Percentiles rank a stretch among this genome's conserved stretches.
phyloP scores from a whole-genome alignment of 108 stramenopile species.

The Craspedostauros australis region DNA sequence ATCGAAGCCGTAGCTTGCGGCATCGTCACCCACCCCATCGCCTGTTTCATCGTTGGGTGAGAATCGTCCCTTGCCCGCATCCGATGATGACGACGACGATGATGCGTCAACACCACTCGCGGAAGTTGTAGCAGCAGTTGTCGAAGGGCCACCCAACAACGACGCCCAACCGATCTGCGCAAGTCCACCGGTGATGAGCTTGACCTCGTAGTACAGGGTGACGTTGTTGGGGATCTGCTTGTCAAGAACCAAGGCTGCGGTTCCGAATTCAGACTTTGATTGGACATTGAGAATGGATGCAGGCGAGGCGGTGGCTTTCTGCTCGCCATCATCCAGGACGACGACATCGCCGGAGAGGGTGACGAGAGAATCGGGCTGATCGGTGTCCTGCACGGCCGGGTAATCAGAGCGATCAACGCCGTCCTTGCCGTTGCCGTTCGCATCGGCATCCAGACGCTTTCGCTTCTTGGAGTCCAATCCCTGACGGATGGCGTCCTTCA shows the following conservation, averaged over 20 bases:
- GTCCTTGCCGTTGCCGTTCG: background rate
- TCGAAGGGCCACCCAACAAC: slow-evolving; percentile 17
- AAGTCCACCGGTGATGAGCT: slow-evolving; percentile 60
- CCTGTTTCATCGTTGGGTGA: slow-evolving; percentile 68
- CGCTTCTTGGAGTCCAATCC: slow-evolving; percentile 30
- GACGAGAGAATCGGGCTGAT: slow-evolving; percentile 39
- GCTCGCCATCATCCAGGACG: slow-evolving; percentile 27
- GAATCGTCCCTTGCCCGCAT: slow-evolving; percentile 22
- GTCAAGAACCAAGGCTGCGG: slow-evolving; percentile 56
- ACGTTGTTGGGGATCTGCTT: background rate
- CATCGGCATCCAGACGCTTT: slow-evolving; percentile 1
- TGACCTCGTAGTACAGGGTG: slow-evolving; percentile 65
- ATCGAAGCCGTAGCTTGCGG: slow-evolving; percentile 61
- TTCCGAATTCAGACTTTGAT: slow-evolving; percentile 80
- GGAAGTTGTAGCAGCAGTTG: background rate
- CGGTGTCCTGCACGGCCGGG: slow-evolving; percentile 18
- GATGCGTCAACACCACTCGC: too few species aligned
- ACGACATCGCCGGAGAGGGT: slow-evolving; percentile 64
- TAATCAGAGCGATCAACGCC: background rate
- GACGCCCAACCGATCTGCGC: slow-evolving; percentile 80
- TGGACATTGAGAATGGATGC: slow-evolving; percentile 37
- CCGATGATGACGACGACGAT: background rate
- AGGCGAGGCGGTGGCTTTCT: background rate
- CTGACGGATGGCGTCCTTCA: slow-evolving; percentile 51
- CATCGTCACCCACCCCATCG: slow-evolving; percentile 82